Evolutionary conservation across 192 early-diverging fungal genomes (phyloP).

Genomic region (Backusella psychrophila): DNA sequence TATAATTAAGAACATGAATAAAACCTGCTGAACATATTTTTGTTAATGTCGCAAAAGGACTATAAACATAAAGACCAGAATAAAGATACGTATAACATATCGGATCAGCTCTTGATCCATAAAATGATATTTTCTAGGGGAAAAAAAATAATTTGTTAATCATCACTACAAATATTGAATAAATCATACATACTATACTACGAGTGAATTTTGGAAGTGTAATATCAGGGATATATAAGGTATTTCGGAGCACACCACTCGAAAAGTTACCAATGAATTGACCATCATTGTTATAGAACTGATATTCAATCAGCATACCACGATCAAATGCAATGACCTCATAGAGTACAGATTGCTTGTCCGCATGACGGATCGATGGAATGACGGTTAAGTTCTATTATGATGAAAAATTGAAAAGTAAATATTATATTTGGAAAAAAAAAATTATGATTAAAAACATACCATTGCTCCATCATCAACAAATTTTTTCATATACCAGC

Average conservation of each 20-base stretch:
- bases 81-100: slow-evolving; percentile 32
- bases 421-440: background rate
- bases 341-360: slow-evolving; percentile 26
- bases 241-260: slow-evolving; percentile 24
- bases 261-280: slow-evolving; percentile 16
- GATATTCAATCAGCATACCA: slow-evolving; percentile 27
- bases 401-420: background rate
- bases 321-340: slow-evolving; percentile 18
- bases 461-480: slow-evolving; percentile 33
- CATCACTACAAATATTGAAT: background rate
- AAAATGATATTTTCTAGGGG: slow-evolving; percentile 21
- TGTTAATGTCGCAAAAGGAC: slow-evolving; percentile 3
- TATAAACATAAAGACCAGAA: slow-evolving; percentile 33
- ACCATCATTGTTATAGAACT: slow-evolving; percentile 20
- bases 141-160: background rate
- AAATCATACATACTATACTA: slow-evolving; percentile 17
- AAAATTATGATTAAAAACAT: background rate
- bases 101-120: slow-evolving; percentile 30
- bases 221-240: slow-evolving; percentile 24
- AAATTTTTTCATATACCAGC: slow-evolving; percentile 32
- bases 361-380: slow-evolving; percentile 19
- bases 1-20: background rate
- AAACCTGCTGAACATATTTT: slow-evolving; percentile 23
- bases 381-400: slow-evolving; percentile 32
- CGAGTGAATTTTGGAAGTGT: slow-evolving; percentile 24